Percentiles rank a stretch among this genome's conserved stretches.
Conservation (phyloP, 2,329 filamentous ascomycete species). For the Apiospora koreana region DNA sequence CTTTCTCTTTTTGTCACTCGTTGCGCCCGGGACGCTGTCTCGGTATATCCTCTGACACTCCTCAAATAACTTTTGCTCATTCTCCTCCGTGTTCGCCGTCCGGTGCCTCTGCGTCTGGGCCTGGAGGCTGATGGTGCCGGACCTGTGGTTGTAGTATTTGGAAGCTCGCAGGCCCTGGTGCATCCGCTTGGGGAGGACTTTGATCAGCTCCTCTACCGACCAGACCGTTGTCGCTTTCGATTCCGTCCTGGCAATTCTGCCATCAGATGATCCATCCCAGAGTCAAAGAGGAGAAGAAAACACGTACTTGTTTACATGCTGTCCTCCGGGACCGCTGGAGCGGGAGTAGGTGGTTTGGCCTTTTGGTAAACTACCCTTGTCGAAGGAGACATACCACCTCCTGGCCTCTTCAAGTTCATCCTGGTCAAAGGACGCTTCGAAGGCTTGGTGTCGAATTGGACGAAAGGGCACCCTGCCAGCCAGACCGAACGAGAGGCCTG, state of each 20-base stretch:
- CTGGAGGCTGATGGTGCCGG: constrained; percentile 55
- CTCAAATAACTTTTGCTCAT: constrained; percentile 48
- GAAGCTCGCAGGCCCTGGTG: constrained; percentile 49
- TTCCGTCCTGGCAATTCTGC: constrained; percentile 49
- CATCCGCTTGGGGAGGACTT: constrained; percentile 48
- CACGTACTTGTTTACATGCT: constrained; percentile 62
- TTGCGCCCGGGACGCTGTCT: constrained; percentile 47
- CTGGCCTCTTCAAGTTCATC: constrained; percentile 53
- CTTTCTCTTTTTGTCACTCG: constrained; percentile 46
- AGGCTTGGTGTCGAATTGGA: constrained; percentile 40
- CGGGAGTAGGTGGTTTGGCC: constrained; percentile 56
- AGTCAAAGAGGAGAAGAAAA: not conserved
- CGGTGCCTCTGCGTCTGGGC: constrained; percentile 56
- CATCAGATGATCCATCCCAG: not conserved
- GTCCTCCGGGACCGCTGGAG: constrained; percentile 62
- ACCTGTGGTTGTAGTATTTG: constrained; percentile 54
- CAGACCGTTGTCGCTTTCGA: constrained; percentile 59
- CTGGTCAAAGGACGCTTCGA: constrained; percentile 50
- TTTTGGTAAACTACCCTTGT: constrained; percentile 44
- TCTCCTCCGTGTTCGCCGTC: constrained; percentile 53
- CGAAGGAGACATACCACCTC: constrained; percentile 50
- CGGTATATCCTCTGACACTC: constrained; percentile 51
- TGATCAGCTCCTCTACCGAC: constrained; percentile 47
- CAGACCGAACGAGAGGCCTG: not conserved
- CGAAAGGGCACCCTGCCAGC: constrained; percentile 13